These are phyloP conservation scores for Blastomyces percursus DNA, from an alignment of 2,329 filamentous ascomycete genomes.

Conservation along the genomic window DNA sequence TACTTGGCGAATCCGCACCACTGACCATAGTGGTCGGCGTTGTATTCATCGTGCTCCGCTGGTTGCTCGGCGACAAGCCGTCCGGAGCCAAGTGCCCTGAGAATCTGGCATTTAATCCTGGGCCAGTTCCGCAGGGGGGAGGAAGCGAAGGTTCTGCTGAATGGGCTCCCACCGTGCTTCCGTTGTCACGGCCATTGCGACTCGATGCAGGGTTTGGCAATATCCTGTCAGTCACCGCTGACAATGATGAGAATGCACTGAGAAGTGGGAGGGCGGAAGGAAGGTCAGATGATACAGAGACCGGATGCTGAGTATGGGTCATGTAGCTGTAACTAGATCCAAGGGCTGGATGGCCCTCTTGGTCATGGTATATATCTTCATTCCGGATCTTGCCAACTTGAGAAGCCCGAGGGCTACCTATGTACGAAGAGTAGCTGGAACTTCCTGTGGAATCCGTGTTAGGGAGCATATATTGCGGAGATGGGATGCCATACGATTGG, in stretches of 20 bases:
- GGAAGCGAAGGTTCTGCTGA: conserved; percentile 10
- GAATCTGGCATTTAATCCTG: conserved; percentile 15
- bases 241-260: conserved; percentile 16
- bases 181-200: conserved; percentile 12
- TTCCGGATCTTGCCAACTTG: conserved; percentile 16
- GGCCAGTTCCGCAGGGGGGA: conserved; percentile 12
- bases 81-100: conserved; percentile 14
- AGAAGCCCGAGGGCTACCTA: conserved; percentile 21
- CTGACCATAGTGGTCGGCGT: conserved; percentile 10
- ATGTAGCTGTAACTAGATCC: conserved; percentile 23
- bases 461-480: conserved; percentile 28
- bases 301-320: conserved; percentile 20
- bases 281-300: conserved; percentile 19
- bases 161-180: conserved; percentile 13
- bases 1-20: background rate
- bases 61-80: conserved; percentile 7
- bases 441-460: conserved; percentile 19
- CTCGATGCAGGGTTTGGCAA: conserved; percentile 26
- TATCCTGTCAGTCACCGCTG: conserved; percentile 24
- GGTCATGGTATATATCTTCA: conserved; percentile 22
- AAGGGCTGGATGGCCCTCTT: conserved; percentile 19
- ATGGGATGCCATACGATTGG: conserved; percentile 23
- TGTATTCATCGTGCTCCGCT: conserved; percentile 16
- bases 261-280: conserved; percentile 19
- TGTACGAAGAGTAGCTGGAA: conserved; percentile 19